Percentiles rank a stretch among this genome's conserved stretches.
Evolutionary conservation across 768 basidiomycete species (phyloP).

Genomic region (Steccherinum ochraceum): DNA sequence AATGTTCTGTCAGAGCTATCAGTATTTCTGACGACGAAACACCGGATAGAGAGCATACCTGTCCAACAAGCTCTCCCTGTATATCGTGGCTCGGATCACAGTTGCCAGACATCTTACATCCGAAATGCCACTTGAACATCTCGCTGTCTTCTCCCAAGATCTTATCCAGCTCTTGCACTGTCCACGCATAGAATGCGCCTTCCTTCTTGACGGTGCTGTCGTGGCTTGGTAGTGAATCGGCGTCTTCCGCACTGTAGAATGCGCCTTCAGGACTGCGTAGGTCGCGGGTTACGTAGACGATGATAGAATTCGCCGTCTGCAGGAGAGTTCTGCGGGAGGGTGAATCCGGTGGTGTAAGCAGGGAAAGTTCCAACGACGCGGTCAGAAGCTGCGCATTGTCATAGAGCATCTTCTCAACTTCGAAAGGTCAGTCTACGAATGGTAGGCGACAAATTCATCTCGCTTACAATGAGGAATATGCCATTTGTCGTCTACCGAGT

Average conservation of each 20-base stretch:
- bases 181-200: constrained; percentile 36
- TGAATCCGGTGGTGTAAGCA: constrained; percentile 10
- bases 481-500: constrained; percentile 35
- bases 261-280: constrained; percentile 28
- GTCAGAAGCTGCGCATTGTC: constrained; percentile 32
- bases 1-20: constrained; percentile 13
- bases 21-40: background rate
- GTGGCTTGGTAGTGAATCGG: constrained; percentile 27
- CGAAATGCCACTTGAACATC: constrained; percentile 27
- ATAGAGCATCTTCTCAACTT: constrained; percentile 33
- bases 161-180: constrained; percentile 23
- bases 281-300: constrained; percentile 28
- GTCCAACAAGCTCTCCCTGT: constrained; percentile 28
- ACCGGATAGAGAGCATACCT: constrained; percentile 11
- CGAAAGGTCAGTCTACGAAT: too few relatives aligned
- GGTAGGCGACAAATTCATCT: background rate
- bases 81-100: constrained; percentile 30
- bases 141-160: constrained; percentile 23
- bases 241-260: constrained; percentile 35
- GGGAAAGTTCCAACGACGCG: constrained; percentile 16
- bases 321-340: constrained; percentile 11
- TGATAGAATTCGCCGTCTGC: constrained; percentile 26
- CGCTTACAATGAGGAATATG: constrained; percentile 32
- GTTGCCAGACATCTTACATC: constrained; percentile 29
- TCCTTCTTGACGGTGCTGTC: constrained; percentile 25